Base-by-base conservation (phyloP, 1,139 yeast genomes). In the Hanseniaspora gamundiae region DNA sequence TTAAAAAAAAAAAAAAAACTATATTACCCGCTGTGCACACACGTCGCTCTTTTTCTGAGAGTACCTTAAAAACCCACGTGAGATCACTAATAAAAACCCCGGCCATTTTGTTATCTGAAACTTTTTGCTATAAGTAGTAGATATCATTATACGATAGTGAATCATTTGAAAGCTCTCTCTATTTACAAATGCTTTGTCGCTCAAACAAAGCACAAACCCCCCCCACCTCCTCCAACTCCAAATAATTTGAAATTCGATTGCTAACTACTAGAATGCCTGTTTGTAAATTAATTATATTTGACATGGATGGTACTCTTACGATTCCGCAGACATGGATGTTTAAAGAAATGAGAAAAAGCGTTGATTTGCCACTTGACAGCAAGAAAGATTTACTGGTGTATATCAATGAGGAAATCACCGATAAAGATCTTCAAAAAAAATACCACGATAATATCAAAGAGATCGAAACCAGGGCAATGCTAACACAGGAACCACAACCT, bases 281-380 rank as follows among this genome's bases (percentile, higher is more conserved):
- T 30, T 30, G 35, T 36, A 64, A 62, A 41, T 82, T 81, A 0
- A 57, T 78, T 4, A 65, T 78, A 1, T 78, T 78, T 52, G 85
- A 78, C 51, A 78, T 78, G 85, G 85, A 78, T 52, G 85, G 85
- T 5, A 78, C 84, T 0, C 54, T 78, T 42, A 75, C 81, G 50
- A 62, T 71, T 22, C 83, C 85, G 1, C 82, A 76, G 60, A 73
- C 78, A 0, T 74, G 79, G 73, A 78, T 78, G 84, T 78, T 78
- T 56, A 64, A 63, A 16, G 72, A 72, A 43, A 78, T 78, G 84
- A 64, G 84, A 45, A 64, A 66, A 16, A 77, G 76, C 0, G 62
- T 78, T 24, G 75, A 76, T 2, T 65, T 77, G 20, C 45, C 51
- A 11, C 17, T 13, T 1, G 70, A 67, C 42, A 65, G 64, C 31